Evolutionary conservation across 768 basidiomycete species (phyloP).

Genomic region (Pleurotus tuoliensis): DNA sequence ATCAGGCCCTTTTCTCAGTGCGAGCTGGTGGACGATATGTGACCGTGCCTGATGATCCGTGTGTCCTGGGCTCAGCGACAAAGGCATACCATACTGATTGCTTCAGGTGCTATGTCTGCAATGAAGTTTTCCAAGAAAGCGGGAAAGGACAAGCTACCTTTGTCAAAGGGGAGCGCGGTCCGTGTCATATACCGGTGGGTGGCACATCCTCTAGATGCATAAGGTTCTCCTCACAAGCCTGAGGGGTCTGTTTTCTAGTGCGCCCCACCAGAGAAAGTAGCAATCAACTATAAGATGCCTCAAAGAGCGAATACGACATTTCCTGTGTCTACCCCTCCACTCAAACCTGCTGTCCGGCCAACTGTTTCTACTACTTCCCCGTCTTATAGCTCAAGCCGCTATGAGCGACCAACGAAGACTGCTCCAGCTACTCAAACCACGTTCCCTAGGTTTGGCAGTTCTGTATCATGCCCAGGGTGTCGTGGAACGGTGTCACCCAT

Average conservation of each 20-base stretch:
- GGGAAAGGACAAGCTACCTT: constrained; percentile 66
- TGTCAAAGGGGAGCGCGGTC: constrained; percentile 59
- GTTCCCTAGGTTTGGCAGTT: constrained; percentile 57
- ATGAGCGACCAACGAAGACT: constrained; percentile 23
- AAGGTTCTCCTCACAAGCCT: background rate
- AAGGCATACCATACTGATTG: constrained; percentile 71
- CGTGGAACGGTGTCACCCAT: constrained; percentile 69
- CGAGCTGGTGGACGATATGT: constrained; percentile 52
- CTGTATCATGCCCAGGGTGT: constrained; percentile 72
- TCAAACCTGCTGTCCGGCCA: constrained; percentile 9
- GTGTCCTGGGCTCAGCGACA: constrained; percentile 38
- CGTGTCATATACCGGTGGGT: constrained; percentile 62
- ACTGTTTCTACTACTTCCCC: constrained; percentile 13
- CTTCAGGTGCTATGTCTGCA: constrained; percentile 70
- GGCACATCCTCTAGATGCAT: too few relatives aligned
- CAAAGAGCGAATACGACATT: background rate
- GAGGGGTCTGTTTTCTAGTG: constrained; percentile 29
- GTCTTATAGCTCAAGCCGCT: constrained; percentile 22
- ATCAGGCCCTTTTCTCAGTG: constrained; percentile 50
- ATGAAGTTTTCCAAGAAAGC: constrained; percentile 57
- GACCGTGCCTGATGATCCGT: constrained; percentile 53
- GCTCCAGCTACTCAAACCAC: constrained; percentile 29
- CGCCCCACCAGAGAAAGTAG: constrained; percentile 38
- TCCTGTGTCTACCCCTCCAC: background rate
- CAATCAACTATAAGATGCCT: constrained; percentile 17